Percentiles rank a stretch among this genome's conserved stretches.
Evolutionary conservation across 2,329 filamentous ascomycete genomes (phyloP).

Genomic region (Trichoderma aggressivum): DNA sequence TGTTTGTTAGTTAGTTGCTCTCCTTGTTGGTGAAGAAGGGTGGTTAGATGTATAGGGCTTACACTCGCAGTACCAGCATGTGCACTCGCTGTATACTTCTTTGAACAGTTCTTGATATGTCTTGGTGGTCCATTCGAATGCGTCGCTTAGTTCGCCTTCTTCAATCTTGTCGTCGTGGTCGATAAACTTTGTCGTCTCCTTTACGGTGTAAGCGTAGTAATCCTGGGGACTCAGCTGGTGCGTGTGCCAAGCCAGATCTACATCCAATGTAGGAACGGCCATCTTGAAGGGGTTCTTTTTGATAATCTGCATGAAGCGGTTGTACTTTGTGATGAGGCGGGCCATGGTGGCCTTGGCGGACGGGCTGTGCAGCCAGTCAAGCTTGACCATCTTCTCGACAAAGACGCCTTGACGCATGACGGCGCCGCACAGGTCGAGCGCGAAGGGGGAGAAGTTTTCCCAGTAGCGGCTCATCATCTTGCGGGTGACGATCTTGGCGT

Average conservation of each 20-base stretch:
- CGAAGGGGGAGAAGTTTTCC: constrained; percentile 62
- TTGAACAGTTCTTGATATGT: constrained; percentile 62
- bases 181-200: constrained; percentile 55
- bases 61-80: constrained; percentile 79
- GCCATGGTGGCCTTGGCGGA: constrained; percentile 59
- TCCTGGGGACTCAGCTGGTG: constrained; percentile 65
- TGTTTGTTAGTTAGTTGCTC: constrained; percentile 31
- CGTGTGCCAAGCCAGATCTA: constrained; percentile 78
- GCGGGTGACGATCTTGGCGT: constrained; percentile 47
- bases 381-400: constrained; percentile 68
- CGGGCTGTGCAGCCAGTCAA: constrained; percentile 77
- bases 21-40: constrained; percentile 29
- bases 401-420: constrained; percentile 65
- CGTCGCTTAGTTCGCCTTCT: constrained; percentile 58
- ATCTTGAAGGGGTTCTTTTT: constrained; percentile 41
- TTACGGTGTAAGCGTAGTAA: constrained; percentile 60
- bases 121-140: constrained; percentile 71
- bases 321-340: constrained; percentile 63
- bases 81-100: constrained; percentile 74
- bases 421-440: constrained; percentile 62
- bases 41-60: constrained; percentile 40
- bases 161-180: constrained; percentile 85
- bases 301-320: constrained; percentile 62
- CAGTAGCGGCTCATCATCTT: constrained; percentile 71
- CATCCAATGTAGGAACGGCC: constrained; percentile 70